A percentile compares a stretch with the other conserved stretches of the same genome.
Conservation (phyloP, 768 basidiomycete species). For the Mycena vulgaris region DNA sequence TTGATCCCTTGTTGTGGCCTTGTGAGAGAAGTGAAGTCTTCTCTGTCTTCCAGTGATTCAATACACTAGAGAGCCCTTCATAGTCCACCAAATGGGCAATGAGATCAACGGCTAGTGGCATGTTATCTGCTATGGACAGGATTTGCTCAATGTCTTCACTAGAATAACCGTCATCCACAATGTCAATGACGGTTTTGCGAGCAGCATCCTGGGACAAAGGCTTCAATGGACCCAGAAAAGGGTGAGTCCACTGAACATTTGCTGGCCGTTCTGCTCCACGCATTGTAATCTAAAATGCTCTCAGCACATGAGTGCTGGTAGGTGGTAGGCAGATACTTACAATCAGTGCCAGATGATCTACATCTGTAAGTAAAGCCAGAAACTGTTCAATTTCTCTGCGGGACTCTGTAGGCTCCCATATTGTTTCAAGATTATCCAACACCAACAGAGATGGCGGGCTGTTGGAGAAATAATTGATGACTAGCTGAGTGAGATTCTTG, state of each 20-base stretch:
- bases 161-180: conserved; percentile 8
- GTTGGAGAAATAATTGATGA: not conserved
- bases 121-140: conserved; percentile 11
- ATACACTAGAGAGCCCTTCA: no score
- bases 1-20: no score
- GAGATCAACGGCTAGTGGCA: no score
- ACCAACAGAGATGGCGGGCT: not conserved
- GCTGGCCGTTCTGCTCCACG: conserved; percentile 29
- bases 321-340: no score
- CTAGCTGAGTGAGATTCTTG: not conserved
- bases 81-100: no score
- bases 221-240: no score
- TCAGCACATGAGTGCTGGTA: no score
- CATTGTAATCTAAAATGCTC: conserved; percentile 22
- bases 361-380: conserved; percentile 10
- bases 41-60: no score
- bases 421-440: conserved; percentile 24
- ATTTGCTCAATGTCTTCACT: not conserved
- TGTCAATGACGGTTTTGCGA: conserved; percentile 18
- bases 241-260: no score
- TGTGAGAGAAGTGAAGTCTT: no score
- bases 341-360: conserved; percentile 4
- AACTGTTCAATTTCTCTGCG: conserved; percentile 6
- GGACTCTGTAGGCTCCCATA: no score
- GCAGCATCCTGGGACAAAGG: no score